Evolutionary conservation across 2,329 filamentous ascomycete species (phyloP).

Genomic region (Bimuria novae-zelandiae): DNA sequence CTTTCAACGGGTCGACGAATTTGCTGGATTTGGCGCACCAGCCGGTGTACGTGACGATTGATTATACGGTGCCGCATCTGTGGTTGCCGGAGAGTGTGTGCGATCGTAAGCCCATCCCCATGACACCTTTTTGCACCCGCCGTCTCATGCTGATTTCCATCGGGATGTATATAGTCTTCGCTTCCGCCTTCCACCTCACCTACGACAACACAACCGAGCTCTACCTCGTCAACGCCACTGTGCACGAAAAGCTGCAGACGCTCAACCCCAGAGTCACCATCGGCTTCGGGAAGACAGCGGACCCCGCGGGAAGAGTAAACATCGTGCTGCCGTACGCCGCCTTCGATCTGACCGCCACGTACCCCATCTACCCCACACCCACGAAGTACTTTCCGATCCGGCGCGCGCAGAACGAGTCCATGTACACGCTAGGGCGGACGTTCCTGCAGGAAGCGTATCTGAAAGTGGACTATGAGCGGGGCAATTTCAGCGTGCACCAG

Average conservation of each 20-base stretch:
- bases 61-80: constrained; percentile 44
- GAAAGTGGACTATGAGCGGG: constrained; percentile 49
- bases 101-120: too few relatives aligned
- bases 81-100: constrained; percentile 45
- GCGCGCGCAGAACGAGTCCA: constrained; percentile 56
- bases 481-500: constrained; percentile 49
- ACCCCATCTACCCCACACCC: constrained; percentile 62
- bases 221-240: constrained; percentile 41
- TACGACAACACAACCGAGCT: constrained; percentile 40
- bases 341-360: constrained; percentile 51
- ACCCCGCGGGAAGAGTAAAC: constrained; percentile 35
- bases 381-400: constrained; percentile 70
- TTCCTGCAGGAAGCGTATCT: constrained; percentile 69
- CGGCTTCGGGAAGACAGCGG: constrained; percentile 28
- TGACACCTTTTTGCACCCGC: too few relatives aligned
- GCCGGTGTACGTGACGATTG: constrained; percentile 35
- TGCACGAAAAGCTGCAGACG: constrained; percentile 27
- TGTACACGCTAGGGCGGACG: constrained; percentile 65
- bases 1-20: constrained; percentile 22
- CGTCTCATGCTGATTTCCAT: too few relatives aligned
- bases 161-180: too few relatives aligned
- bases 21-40: constrained; percentile 16
- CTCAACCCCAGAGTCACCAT: constrained; percentile 40
- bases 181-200: constrained; percentile 41
- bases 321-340: constrained; percentile 52